These are phyloP conservation scores for Porcisia deanei DNA, from an alignment of 208 protist genomes.

Conservation along the genomic window DNA sequence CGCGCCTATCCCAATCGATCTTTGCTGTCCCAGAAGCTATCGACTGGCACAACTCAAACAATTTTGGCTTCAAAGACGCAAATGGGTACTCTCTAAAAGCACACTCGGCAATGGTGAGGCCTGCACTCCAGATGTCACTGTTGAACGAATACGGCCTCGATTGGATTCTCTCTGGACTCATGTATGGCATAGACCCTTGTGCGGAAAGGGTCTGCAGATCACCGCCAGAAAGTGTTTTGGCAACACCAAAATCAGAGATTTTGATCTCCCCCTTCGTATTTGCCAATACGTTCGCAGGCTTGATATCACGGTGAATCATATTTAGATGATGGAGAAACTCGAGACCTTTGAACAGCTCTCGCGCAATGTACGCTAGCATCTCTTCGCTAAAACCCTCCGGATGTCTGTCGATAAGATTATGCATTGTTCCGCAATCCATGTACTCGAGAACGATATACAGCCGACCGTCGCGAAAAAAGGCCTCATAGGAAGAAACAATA, in stretches of 20 bases:
- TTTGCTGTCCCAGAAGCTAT: constrained; percentile 64
- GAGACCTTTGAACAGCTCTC: constrained; percentile 83
- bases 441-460: constrained; percentile 92
- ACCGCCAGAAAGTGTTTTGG: constrained; percentile 79
- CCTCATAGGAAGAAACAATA: constrained; percentile 89
- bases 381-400: constrained; percentile 70
- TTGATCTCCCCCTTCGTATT: constrained; percentile 96
- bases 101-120: constrained; percentile 89
- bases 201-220: constrained; percentile 81
- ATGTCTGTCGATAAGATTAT: constrained; percentile 78
- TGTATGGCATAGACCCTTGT: constrained; percentile 94
- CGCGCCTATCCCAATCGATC: constrained; percentile 62
- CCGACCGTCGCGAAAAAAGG: constrained; percentile 86
- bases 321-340: constrained; percentile 85
- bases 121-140: constrained; percentile 93
- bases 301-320: constrained; percentile 96
- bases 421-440: constrained; percentile 91
- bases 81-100: constrained; percentile 90
- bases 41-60: constrained; percentile 86
- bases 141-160: constrained; percentile 89
- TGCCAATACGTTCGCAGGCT: constrained; percentile 97
- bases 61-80: constrained; percentile 54
- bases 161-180: constrained; percentile 93
- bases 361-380: constrained; percentile 83
- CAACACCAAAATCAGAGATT: constrained; percentile 97